Conservation (phyloP, 305 asterid genomes). For the Solanum chacoense region DNA sequence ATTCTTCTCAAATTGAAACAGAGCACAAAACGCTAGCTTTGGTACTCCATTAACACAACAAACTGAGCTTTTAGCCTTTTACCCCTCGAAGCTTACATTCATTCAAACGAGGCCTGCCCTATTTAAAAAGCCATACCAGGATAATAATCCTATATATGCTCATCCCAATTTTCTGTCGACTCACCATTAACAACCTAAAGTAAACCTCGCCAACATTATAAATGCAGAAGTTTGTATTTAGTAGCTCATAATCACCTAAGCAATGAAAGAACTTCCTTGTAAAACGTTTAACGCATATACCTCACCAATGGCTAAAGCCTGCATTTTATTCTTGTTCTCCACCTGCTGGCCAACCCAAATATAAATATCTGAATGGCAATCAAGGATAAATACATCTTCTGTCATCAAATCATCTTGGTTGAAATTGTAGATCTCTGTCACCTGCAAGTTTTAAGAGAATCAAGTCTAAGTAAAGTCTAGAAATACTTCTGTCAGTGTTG, state of each 20-base stretch:
- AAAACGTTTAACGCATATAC: constrained; percentile 33
- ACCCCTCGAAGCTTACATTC: not conserved
- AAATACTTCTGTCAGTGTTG: not conserved
- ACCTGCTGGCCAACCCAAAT: constrained; percentile 93
- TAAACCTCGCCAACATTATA: constrained; percentile 2
- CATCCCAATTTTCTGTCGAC: not conserved
- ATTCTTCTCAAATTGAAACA: not conserved
- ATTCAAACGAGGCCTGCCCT: not conserved
- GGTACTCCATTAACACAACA: not conserved
- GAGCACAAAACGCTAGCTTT: not conserved
- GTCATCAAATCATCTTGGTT: constrained; percentile 96
- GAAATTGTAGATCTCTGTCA: constrained; percentile 83
- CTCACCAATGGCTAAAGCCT: constrained; percentile 66
- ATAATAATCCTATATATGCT: not conserved
- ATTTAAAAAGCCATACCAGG: not conserved
- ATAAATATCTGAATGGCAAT: constrained; percentile 66
- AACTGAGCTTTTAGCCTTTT: not conserved
- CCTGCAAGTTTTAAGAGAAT: constrained; percentile 32
- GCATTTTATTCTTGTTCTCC: constrained; percentile 46
- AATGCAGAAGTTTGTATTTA: not conserved
- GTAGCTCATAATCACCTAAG: not conserved
- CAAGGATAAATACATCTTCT: constrained; percentile 82
- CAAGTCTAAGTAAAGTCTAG: not conserved
- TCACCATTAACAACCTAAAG: constrained; percentile 1
- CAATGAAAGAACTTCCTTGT: not conserved